Evolutionary conservation across 2,329 filamentous ascomycete genomes (phyloP), one percentile per base, ranked within the genome.

Genomic region (Diaporthe helianthi): DNA sequence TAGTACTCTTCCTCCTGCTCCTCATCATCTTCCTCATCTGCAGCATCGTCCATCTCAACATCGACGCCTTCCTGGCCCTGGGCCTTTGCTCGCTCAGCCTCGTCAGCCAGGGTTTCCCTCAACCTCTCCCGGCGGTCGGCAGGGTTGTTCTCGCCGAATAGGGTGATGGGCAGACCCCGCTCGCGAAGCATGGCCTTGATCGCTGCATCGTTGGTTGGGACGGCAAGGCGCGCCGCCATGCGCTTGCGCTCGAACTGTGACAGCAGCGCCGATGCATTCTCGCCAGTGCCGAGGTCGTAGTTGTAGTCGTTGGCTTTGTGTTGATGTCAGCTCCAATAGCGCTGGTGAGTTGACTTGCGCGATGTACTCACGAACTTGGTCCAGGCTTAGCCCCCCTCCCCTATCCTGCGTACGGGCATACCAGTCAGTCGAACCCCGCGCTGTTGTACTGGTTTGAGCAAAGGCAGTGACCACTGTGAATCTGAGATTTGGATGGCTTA

Each of bases 1-100:
- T 98, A 99, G 79, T 98, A 99, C 75, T 99, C 96, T 76, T 98
- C 94, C 73, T 97, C 92, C 74, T 91, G 89, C 65, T 94, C 93
- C 3, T 85, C 90, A 60, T 88, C 89, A 22, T 89, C 89, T 5
- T 88, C 89, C 2, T 88, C 88, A 69, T 79, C 77, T 8, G 78
- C 79, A 10, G 79, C 86, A 75, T 93, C 90, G 52, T 85, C 86
- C 86, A 90, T 89, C 53, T 80, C 83, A 70, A 86, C 83, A 73
- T 90, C 90, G 65, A 87, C 89, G 1, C 81, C 83, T 72, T 89
- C 83, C 47, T 68, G 65, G 33, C 65, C 65, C 31, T 83, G 79
- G 26, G 81, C 84, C 19, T 81, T 82, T 60, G 83, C 83, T 72
- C 87, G 86, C 77, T 94, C 92, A 1, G 89, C 87, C 73, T 93